Evolutionary conservation across 352 stramenopile species (phyloP).

Genomic region (Phytophthora melonis): DNA sequence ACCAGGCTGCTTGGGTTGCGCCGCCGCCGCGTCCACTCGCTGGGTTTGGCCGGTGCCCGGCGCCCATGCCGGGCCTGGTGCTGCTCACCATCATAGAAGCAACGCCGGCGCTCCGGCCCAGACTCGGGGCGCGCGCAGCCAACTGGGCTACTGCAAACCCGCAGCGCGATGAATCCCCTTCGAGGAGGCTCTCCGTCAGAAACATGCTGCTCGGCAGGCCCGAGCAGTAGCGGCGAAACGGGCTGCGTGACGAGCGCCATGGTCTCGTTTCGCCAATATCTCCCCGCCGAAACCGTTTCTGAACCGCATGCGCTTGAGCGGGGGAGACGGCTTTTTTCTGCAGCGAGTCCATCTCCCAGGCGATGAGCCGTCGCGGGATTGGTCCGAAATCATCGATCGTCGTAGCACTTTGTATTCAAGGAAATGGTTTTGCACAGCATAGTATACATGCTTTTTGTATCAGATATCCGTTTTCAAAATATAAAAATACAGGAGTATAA

Average conservation of each 20-base stretch:
- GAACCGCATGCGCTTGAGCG: conserved; percentile 1
- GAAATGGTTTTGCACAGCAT: no score
- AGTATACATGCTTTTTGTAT: no score
- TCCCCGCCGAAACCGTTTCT: conserved; percentile 12
- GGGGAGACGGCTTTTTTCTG: conserved; percentile 9
- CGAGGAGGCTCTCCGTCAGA: conserved; percentile 10
- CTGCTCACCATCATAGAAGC: conserved; percentile 34
- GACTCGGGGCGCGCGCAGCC: not conserved
- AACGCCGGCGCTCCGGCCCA: conserved; percentile 1
- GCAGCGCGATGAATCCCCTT: conserved; percentile 27
- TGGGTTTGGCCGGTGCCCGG: conserved; percentile 7
- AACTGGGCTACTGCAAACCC: conserved; percentile 11
- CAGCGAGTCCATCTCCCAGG: not conserved
- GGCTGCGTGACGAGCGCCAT: not conserved
- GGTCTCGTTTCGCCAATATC: conserved; percentile 23
- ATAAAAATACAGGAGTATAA: no score
- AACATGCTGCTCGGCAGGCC: conserved; percentile 12
- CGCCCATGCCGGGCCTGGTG: conserved; percentile 14
- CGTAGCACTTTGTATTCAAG: no score
- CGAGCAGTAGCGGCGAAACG: conserved; percentile 7
- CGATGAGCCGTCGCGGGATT: conserved; percentile 1
- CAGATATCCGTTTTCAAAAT: no score
- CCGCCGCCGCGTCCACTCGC: conserved; percentile 17
- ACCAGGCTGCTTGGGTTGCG: conserved; percentile 33
- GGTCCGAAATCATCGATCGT: not conserved